Percentiles rank a stretch among this genome's conserved stretches.
Evolutionary conservation across 176 grass and related monocot species (phyloP).

Genomic region (Poa annua): DNA sequence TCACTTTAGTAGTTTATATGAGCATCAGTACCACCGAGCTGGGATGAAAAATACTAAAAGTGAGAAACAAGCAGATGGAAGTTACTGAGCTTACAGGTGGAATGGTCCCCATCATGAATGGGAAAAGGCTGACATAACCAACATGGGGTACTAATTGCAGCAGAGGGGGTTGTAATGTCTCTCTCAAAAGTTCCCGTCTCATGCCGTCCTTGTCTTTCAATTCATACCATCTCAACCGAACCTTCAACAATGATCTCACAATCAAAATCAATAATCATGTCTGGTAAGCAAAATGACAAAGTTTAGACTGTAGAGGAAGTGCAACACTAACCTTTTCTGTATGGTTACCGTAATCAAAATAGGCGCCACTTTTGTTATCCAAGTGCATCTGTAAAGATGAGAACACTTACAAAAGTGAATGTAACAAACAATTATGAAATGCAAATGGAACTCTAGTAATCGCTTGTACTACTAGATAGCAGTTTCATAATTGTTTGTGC

Average conservation of each 20-base stretch:
- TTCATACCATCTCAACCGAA: conserved; percentile 87
- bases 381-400: conserved; percentile 77
- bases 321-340: conserved; percentile 77
- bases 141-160: conserved; percentile 88
- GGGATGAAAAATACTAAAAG: conserved; percentile 3
- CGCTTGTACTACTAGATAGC: background rate
- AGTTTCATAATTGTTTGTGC: background rate
- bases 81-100: conserved; percentile 69
- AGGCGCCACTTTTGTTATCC: conserved; percentile 74
- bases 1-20: conserved; percentile 12
- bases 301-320: conserved; percentile 18
- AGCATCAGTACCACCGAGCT: conserved; percentile 1
- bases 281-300: conserved; percentile 32
- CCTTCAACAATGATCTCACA: conserved; percentile 49
- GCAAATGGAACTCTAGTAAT: background rate
- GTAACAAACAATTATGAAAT: conserved; percentile 14
- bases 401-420: conserved; percentile 33
- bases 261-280: conserved; percentile 31
- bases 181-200: conserved; percentile 75
- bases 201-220: conserved; percentile 56
- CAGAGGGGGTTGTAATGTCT: conserved; percentile 71
- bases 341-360: conserved; percentile 94
- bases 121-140: conserved; percentile 97
- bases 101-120: conserved; percentile 94
- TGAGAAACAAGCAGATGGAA: conserved; percentile 28